phyloP scores from a whole-genome alignment of 495 filamentous ascomycete species.

The Annulohypoxylon stygium region DNA sequence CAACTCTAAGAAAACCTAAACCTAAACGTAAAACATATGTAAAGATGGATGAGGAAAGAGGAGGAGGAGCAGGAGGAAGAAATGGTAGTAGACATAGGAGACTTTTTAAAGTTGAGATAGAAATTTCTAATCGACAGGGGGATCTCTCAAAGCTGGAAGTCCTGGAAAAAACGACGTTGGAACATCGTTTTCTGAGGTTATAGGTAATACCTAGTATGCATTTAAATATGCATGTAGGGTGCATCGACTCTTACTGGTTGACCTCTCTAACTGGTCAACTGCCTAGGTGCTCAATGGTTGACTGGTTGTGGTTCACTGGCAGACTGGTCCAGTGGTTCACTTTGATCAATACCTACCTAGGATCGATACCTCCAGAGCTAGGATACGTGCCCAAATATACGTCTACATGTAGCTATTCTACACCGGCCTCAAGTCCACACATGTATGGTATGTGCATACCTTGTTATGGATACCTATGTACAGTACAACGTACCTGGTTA shows the following conservation, averaged over 20 bases:
- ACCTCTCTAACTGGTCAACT: conserved; percentile 3
- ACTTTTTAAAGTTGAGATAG: conserved; percentile 37
- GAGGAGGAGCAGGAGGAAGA: conserved; percentile 4
- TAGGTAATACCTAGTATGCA: conserved; percentile 31
- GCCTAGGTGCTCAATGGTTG: too few relatives aligned
- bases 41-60: conserved; percentile 6
- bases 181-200: conserved; percentile 41
- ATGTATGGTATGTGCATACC: too few relatives aligned
- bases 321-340: not conserved
- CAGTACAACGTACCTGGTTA: not conserved
- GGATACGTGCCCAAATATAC: too few relatives aligned
- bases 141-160: conserved; percentile 27
- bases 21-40: not conserved
- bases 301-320: not conserved
- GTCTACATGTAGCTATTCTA: not conserved
- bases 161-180: conserved; percentile 38
- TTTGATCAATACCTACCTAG: not conserved
- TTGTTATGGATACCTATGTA: not conserved
- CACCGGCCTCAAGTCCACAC: not conserved
- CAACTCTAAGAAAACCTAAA: not conserved
- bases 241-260: conserved; percentile 19
- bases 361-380: not conserved
- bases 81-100: conserved; percentile 16
- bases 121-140: conserved; percentile 31
- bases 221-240: conserved; percentile 47